phyloP scores from a whole-genome alignment of 805 yeast genomes.

The Spathaspora girioi region DNA sequence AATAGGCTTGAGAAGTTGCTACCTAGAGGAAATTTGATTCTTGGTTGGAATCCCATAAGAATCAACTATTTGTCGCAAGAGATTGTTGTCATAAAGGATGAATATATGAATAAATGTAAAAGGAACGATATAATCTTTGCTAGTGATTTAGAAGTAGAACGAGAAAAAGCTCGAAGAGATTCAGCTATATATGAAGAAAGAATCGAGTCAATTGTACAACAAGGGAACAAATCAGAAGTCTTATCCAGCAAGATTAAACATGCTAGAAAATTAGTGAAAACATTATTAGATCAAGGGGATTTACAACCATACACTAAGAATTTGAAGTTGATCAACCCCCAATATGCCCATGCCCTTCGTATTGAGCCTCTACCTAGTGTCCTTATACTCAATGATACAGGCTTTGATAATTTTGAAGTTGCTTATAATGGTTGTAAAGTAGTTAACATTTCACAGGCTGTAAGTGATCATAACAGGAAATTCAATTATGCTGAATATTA shows the following conservation, averaged over 20 bases:
- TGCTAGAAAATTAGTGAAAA: conserved; percentile 70
- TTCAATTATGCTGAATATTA: conserved; percentile 70
- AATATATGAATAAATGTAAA: conserved; percentile 64
- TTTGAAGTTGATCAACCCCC: conserved; percentile 64
- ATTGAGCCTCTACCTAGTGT: conserved; percentile 76
- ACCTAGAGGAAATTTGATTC: conserved; percentile 27
- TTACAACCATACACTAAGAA: conserved; percentile 72
- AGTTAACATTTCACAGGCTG: conserved; percentile 64
- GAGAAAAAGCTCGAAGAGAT: conserved; percentile 15
- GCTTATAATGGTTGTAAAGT: conserved; percentile 81
- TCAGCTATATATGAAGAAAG: conserved; percentile 11
- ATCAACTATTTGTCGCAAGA: conserved; percentile 82
- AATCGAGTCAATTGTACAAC: conserved; percentile 7
- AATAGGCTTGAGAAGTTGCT: conserved; percentile 53
- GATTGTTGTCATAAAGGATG: conserved; percentile 69
- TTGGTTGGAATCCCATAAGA: conserved; percentile 73
- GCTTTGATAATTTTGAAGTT: conserved; percentile 68
- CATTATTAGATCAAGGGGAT: conserved; percentile 83
- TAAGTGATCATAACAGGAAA: conserved; percentile 29
- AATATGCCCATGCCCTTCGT: conserved; percentile 63
- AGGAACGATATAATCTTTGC: conserved; percentile 63
- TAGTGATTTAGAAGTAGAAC: conserved; percentile 24
- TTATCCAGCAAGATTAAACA: conserved; percentile 48
- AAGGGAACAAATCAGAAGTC: conserved; percentile 13
- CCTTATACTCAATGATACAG: conserved; percentile 61